These are phyloP conservation scores for Coemansia sp. DNA, from an alignment of 192 early-diverging fungal genomes.

Conservation along the genomic window DNA sequence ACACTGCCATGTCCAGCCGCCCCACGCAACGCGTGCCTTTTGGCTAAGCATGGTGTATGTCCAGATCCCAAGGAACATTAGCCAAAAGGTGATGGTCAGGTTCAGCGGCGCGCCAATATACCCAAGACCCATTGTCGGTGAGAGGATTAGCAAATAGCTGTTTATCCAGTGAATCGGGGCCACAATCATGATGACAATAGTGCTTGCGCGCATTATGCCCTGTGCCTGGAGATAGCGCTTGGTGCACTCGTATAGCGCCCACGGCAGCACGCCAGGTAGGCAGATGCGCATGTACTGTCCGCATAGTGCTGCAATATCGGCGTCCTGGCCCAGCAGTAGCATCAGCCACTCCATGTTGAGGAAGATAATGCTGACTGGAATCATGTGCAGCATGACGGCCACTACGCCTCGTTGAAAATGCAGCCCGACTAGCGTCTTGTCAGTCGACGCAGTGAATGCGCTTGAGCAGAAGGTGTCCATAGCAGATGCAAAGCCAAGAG, in stretches of 20 bases:
- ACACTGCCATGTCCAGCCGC: constrained; percentile 73
- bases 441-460: constrained; percentile 63
- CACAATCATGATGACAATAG: constrained; percentile 65
- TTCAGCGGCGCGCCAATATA: constrained; percentile 80
- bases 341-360: constrained; percentile 71
- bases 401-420: constrained; percentile 77
- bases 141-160: constrained; percentile 77
- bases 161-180: constrained; percentile 73
- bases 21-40: constrained; percentile 71
- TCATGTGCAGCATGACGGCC: constrained; percentile 64
- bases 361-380: constrained; percentile 73
- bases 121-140: constrained; percentile 63
- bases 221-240: constrained; percentile 84
- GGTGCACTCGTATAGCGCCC: constrained; percentile 74
- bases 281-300: constrained; percentile 65
- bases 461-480: constrained; percentile 72
- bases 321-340: constrained; percentile 71
- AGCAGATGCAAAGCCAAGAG: constrained; percentile 64
- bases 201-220: constrained; percentile 77
- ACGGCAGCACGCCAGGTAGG: constrained; percentile 73
- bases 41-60: constrained; percentile 59
- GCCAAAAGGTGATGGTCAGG: constrained; percentile 67
- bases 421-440: constrained; percentile 63
- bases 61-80: constrained; percentile 66
- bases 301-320: constrained; percentile 57